Evolutionary conservation across 352 stramenopile genomes (phyloP).

Genomic region (Globisporangium lucens): DNA sequence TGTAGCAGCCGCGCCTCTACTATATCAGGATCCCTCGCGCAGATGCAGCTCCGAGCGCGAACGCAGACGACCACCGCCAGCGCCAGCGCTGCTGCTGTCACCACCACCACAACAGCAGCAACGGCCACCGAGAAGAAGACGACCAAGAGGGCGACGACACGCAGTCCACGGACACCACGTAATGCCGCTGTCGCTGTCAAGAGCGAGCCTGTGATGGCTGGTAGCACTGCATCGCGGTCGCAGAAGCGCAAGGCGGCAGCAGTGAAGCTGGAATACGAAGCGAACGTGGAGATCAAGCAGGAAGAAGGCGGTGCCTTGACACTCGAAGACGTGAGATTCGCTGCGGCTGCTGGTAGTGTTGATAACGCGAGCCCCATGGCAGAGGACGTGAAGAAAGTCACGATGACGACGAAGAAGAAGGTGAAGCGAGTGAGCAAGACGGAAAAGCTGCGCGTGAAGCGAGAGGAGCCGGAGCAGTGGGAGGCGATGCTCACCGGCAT

Average conservation of each 20-base stretch:
- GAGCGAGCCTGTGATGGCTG: background rate
- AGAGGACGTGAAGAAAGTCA: constrained; percentile 16
- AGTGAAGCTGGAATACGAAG: background rate
- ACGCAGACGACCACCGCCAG: background rate
- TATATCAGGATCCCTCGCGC: background rate
- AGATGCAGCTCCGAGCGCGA: constrained; percentile 9
- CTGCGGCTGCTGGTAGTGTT: background rate
- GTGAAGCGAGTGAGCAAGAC: constrained; percentile 17
- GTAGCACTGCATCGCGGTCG: background rate
- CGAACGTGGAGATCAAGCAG: background rate
- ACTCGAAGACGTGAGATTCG: background rate
- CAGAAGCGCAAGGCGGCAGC: background rate
- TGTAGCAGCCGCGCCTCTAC: background rate
- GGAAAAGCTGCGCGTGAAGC: constrained; percentile 16
- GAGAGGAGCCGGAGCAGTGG: constrained; percentile 38
- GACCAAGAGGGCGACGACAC: constrained; percentile 9
- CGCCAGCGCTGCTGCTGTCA: background rate
- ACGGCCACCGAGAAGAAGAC: background rate
- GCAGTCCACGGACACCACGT: background rate
- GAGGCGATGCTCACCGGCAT: constrained; percentile 58
- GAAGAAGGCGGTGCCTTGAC: background rate
- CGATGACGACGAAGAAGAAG: constrained; percentile 18
- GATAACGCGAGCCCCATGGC: background rate
- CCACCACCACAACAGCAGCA: background rate
- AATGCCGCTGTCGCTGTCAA: background rate